Conservation (phyloP, 306 rosid species). For the Vachellia collinsii region DNA sequence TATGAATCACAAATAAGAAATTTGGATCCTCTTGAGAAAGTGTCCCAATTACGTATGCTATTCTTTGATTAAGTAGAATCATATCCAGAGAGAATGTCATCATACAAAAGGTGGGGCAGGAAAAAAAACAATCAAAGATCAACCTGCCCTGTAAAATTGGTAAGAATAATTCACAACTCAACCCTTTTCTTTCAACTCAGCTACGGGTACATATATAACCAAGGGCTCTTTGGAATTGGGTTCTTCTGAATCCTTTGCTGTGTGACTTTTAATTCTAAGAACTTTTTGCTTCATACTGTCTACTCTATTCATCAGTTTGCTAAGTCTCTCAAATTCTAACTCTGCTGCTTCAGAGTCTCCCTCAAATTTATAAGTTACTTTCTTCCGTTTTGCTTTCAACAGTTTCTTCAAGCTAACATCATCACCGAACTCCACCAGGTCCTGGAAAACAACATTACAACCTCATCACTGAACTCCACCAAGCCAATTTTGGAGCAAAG, state of each 20-base stretch:
- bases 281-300: constrained; percentile 57
- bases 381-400: constrained; percentile 57
- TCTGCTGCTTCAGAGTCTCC: constrained; percentile 56
- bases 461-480: constrained; percentile 66
- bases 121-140: constrained; percentile 22
- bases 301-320: constrained; percentile 55
- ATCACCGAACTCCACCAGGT: constrained; percentile 53
- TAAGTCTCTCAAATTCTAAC: constrained; percentile 70
- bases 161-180: constrained; percentile 38
- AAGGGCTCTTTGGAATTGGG: constrained; percentile 35
- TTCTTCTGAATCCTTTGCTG: constrained; percentile 42
- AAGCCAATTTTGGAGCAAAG: constrained; percentile 1
- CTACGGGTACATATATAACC: constrained; percentile 78
- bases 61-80: neutral
- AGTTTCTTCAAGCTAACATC: constrained; percentile 81
- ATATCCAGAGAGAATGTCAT: constrained; percentile 19
- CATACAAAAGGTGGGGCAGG: constrained; percentile 29
- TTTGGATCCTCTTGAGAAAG: neutral
- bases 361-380: constrained; percentile 38
- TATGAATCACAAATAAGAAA: neutral
- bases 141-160: constrained; percentile 11
- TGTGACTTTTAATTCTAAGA: constrained; percentile 42
- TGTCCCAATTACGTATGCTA: neutral
- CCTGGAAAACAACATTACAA: constrained; percentile 55
- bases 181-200: constrained; percentile 71